Evolutionary conservation across 1,284 basidiomycete species (phyloP), one percentile per base, ranked within the genome.

Genomic region (Cystobasidium pallidum): DNA sequence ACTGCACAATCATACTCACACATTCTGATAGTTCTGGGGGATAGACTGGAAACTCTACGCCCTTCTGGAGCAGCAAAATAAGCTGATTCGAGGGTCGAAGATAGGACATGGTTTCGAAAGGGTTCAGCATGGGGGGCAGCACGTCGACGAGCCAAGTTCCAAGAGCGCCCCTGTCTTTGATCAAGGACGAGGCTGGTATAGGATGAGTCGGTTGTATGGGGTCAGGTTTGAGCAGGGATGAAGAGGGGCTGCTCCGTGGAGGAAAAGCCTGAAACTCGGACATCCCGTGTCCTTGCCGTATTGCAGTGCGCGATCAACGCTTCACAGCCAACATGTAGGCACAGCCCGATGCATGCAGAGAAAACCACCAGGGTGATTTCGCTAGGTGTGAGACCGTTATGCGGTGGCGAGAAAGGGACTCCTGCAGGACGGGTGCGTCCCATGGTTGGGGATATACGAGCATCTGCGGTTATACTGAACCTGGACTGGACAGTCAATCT

Each of bases 21-120:
- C 57, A 54, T 39, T 45, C 41, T 32, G 45, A 15, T n/a, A 71
- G 32, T 41, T 71, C 68, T 19, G 43, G 45, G 6, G 68, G 68
- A 28, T 43, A 63, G 19, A 15, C 39, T 24, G 68, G 68, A 30
- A 71, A 71, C 2, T 55, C 39, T 2, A 36, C 24, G 4, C 47
- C 55, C 68, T 71, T 71, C 24, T 71, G 68, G 19, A 71, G 49
- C n/a, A 71, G 68, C 30, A 71, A 51, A 21, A 71, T 49, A 17
- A 71, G 32, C 49, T 71, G 68, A 45, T 58, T 58, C 10, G 68
- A 63, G 3, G 68, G 68, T 26, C 68, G 59, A n/a, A 71, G n/a
- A 26, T 58, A 71, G 61, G 21, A 64, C 57, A 71, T 39, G 11
- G 49, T 57, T 4, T 63, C 61, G 32, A 63, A 30, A 10, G 68